These are phyloP conservation scores for Licmophora abbreviata DNA, from an alignment of 108 stramenopile species.

Conservation along the genomic window DNA sequence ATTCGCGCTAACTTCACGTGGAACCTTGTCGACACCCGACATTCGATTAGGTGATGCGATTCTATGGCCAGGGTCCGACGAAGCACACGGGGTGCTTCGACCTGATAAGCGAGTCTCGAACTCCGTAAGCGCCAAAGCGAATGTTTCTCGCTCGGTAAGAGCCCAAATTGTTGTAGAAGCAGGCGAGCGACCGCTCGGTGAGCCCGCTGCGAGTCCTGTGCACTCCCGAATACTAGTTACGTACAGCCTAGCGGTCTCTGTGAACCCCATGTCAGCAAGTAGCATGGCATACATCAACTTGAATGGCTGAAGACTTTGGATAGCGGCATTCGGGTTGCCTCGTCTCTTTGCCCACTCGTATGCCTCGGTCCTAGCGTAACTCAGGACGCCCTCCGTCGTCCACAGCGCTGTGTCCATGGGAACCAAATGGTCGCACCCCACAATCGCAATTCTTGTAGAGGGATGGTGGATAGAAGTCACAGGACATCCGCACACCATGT, in stretches of 20 bases:
- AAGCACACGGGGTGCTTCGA: too few relatives aligned
- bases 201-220: constrained; percentile 13
- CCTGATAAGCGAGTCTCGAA: too few relatives aligned
- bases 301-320: constrained; percentile 62
- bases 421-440: constrained; percentile 59
- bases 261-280: constrained; percentile 57
- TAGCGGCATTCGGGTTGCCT: constrained; percentile 62
- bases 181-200: too few relatives aligned
- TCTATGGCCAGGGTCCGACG: too few relatives aligned
- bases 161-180: too few relatives aligned
- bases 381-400: constrained; percentile 43
- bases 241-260: constrained; percentile 39
- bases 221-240: constrained; percentile 40
- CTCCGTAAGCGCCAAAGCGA: too few relatives aligned
- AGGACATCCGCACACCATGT: constrained; percentile 68
- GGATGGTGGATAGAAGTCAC: constrained; percentile 31
- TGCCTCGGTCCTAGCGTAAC: constrained; percentile 76
- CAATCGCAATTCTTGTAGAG: constrained; percentile 39
- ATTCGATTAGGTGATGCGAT: too few relatives aligned
- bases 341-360: constrained; percentile 85
- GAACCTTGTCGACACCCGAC: too few relatives aligned
- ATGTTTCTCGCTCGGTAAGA: too few relatives aligned
- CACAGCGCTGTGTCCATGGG: constrained; percentile 26
- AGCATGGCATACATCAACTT: constrained; percentile 70
- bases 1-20: too few relatives aligned